phyloP scores from a whole-genome alignment of 768 basidiomycete species.

The Pulveroboletus ravenelii region DNA sequence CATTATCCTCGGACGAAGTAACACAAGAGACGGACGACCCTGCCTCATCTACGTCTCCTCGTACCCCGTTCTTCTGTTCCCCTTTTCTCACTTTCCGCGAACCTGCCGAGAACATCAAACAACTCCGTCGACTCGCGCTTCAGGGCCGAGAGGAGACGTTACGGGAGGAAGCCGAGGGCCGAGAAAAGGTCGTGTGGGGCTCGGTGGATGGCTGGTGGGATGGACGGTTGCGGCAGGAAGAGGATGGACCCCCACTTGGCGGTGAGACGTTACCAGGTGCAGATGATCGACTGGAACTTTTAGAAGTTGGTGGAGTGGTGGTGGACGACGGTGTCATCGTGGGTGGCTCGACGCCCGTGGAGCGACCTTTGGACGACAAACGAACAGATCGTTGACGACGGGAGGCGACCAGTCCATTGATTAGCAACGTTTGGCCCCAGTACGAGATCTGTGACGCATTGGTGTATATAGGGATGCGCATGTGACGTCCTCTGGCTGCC shows the following conservation, averaged over 20 bases:
- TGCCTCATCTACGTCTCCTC: not conserved
- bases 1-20: not conserved
- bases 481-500: too few species aligned
- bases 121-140: constrained; percentile 44
- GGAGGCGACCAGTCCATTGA: not conserved
- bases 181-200: constrained; percentile 44
- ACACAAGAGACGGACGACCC: not conserved
- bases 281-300: not conserved
- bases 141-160: constrained; percentile 41
- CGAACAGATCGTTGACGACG: not conserved
- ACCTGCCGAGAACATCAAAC: constrained; percentile 32
- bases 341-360: not conserved
- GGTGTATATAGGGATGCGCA: too few species aligned
- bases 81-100: constrained; percentile 29
- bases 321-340: not conserved
- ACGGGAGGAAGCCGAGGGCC: constrained; percentile 37
- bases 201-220: constrained; percentile 3
- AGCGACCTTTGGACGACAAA: not conserved
- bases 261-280: constrained; percentile 9
- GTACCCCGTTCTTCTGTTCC: constrained; percentile 13
- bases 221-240: not conserved
- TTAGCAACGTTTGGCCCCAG: too few species aligned
- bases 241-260: not conserved
- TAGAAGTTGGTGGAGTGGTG: not conserved
- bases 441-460: too few species aligned